Conservation (phyloP, 2,329 filamentous ascomycete species). For the Neopestalotiopsis rosae region DNA sequence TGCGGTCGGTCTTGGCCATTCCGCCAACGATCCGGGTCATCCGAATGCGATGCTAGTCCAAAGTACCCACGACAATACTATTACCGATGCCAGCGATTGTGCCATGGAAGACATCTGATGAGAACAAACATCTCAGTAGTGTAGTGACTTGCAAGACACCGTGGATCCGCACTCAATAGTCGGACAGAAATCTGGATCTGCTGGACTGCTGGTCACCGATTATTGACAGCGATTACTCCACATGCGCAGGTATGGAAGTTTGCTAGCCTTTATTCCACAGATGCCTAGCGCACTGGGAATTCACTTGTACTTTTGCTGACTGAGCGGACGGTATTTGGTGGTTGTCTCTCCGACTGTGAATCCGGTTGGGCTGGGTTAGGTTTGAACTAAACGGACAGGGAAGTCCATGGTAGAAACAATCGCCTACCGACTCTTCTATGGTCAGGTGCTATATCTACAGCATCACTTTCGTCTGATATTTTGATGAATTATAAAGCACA, state of each 20-base stretch:
- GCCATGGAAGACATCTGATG: not conserved
- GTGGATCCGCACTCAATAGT: not conserved
- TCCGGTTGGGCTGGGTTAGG: not conserved
- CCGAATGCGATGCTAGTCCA: not conserved
- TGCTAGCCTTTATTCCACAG: not conserved
- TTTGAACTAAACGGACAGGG: not conserved
- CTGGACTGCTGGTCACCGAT: not conserved
- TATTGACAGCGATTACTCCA: not conserved
- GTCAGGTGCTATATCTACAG: not conserved
- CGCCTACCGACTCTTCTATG: not conserved
- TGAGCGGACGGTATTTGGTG: not conserved
- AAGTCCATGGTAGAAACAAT: not conserved
- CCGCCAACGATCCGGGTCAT: not conserved
- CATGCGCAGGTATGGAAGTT: not conserved
- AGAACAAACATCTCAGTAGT: not conserved
- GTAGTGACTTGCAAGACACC: not conserved
- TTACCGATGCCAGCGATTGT: not conserved
- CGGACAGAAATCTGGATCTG: not conserved
- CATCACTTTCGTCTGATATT: not conserved
- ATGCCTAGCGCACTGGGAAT: not conserved
- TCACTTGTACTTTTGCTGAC: not conserved
- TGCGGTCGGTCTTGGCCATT: slow-evolving; percentile 3
- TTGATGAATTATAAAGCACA: not conserved
- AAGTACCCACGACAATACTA: not conserved
- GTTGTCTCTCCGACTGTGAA: not conserved